A percentile compares a stretch with the other conserved stretches of the same genome.
Evolutionary conservation across 495 filamentous ascomycete genomes (phyloP).

Genomic region (Annulohypoxylon maeteangense): DNA sequence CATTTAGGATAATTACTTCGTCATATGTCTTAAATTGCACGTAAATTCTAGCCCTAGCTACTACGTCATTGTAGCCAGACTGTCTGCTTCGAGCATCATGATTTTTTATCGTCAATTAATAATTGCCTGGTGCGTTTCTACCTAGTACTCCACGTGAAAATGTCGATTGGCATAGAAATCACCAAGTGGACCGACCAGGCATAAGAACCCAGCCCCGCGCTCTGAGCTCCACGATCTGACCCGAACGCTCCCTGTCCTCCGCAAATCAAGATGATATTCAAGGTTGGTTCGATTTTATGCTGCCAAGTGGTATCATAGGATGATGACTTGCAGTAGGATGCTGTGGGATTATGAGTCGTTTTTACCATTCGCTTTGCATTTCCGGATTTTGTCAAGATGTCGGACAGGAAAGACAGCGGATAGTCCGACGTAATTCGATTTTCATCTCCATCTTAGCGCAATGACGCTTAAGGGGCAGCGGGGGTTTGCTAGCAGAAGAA

Average conservation of each 20-base stretch:
- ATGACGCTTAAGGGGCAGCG: constrained; percentile 13
- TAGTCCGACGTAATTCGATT: neutral
- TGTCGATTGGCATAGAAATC: constrained; percentile 21
- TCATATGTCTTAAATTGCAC: neutral
- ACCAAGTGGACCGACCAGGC: constrained; percentile 25
- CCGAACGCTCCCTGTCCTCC: constrained; percentile 1
- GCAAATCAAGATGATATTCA: constrained; percentile 27
- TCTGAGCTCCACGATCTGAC: constrained; percentile 10
- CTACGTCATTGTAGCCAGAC: neutral
- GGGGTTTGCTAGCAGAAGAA: constrained; percentile 13
- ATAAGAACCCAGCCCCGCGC: constrained; percentile 17
- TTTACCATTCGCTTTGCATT: constrained; percentile 7
- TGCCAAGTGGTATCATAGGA: constrained; percentile 9
- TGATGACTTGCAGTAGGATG: constrained; percentile 35
- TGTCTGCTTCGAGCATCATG: constrained; percentile 1
- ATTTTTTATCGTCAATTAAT: constrained; percentile 1
- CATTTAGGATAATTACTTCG: neutral
- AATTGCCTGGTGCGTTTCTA: constrained; percentile 3
- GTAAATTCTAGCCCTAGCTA: neutral
- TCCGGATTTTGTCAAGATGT: constrained; percentile 12
- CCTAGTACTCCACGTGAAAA: constrained; percentile 38
- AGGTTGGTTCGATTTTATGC: constrained; percentile 7
- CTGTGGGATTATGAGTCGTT: constrained; percentile 11
- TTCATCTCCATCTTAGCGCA: constrained; percentile 11
- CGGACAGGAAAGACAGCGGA: constrained; percentile 4